Evolutionary conservation across 1,139 yeast genomes (phyloP), one percentile per base, ranked within the genome.

Genomic region (Kodamaea fungicola): DNA sequence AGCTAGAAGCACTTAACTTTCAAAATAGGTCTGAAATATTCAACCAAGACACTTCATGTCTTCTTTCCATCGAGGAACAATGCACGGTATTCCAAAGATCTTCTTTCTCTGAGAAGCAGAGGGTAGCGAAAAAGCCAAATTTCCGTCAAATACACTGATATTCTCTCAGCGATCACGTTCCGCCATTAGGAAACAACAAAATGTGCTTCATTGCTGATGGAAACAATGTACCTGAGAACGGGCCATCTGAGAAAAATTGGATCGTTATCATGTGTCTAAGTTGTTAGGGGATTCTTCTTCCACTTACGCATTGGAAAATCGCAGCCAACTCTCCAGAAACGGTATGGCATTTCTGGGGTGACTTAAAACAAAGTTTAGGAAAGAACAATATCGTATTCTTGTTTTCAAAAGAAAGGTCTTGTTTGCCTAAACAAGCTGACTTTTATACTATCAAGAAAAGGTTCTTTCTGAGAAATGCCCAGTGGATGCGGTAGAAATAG

Each of bases 91-190:
- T 30, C 90, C 4, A 71, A 72, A 30, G 78, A 78, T 43, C 76
- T 77, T 1, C 48, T 83, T 43, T 71, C 67, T 16, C 83, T 75
- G 51, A 16, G 19, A 81, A 76, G 59, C 62, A 42, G 56, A 62
- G 12, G 62, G 57, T 29, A 74, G 64, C 25, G 44, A 46, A 4
- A 74, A 73, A 51, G 72, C 62, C 52, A 82, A 81, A 81, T 87
- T 67, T 82, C 94, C 3, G 85, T 76, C 66, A 84, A 86, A 57
- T 83, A 84, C 52, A 92, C 95, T 4, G 95, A 86, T 53, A 62
- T 83, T 37, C 64, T 81, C 46, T 95, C 95, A 0, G 81, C 82
- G n/a, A 62, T 84, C 57, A 82, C 83, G 55, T 77, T 78, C 55
- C 90, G 94, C 32, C 67, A 71, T 40, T 74, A 79, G 30, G 74